Conservation (phyloP, 306 rosid species). For the Medicago truncatula region DNA sequence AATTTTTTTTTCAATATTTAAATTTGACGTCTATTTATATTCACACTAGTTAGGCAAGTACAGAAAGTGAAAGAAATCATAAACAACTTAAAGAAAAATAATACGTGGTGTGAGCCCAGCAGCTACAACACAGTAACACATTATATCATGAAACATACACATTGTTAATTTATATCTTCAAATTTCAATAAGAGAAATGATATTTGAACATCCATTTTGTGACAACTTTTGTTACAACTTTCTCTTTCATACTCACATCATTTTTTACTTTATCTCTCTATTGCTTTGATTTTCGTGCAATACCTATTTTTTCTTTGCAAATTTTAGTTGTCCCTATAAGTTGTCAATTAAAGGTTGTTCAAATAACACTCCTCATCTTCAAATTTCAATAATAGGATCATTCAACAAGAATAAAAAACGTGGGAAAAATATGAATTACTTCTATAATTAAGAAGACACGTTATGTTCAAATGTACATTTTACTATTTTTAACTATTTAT, state of each 20-base stretch:
- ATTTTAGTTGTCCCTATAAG: too few species aligned
- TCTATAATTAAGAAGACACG: background rate
- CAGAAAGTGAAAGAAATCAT: conserved; percentile 35
- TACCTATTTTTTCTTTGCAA: too few species aligned
- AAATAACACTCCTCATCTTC: too few species aligned
- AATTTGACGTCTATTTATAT: conserved; percentile 19
- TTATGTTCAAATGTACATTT: conserved; percentile 16
- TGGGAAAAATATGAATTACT: too few species aligned
- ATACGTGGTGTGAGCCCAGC: conserved; percentile 24
- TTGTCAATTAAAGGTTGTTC: too few species aligned
- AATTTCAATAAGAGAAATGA: background rate
- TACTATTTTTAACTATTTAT: background rate
- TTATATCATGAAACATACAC: background rate
- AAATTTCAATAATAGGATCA: background rate
- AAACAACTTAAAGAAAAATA: background rate
- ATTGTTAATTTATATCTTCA: background rate
- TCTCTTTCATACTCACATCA: too few species aligned
- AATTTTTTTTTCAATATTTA: background rate
- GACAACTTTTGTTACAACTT: too few species aligned
- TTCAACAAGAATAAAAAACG: background rate
- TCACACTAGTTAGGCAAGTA: conserved; percentile 38
- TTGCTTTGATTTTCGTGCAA: too few species aligned
- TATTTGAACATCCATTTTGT: too few species aligned
- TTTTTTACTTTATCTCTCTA: too few species aligned
- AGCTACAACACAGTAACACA: background rate